Evolutionary conservation across 805 yeast genomes (phyloP).

Genomic region (Saturnispora saitoi): DNA sequence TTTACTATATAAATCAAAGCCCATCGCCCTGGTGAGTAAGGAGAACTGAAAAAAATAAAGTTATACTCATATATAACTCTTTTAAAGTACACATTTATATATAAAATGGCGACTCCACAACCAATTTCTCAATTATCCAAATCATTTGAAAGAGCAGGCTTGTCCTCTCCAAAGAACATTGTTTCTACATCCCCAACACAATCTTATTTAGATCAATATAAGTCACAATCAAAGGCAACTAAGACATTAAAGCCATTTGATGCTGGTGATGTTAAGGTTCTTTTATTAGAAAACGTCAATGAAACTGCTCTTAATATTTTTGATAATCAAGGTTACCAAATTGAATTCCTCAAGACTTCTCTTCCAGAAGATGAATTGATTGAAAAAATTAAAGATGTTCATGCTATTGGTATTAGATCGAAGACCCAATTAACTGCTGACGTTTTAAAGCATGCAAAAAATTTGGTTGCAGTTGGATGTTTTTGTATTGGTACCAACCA

Average conservation of each 20-base stretch:
- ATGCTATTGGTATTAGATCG: conserved; percentile 96
- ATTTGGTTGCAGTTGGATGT: conserved; percentile 88
- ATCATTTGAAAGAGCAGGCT: conserved; percentile 41
- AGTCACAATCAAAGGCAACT: conserved; percentile 38
- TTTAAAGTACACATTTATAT: too few species aligned
- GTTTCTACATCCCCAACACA: conserved; percentile 77
- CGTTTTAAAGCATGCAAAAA: conserved; percentile 76
- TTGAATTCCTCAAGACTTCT: conserved; percentile 85
- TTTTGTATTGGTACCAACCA: conserved; percentile 99
- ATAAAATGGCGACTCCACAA: conserved; percentile 55
- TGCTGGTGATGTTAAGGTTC: conserved; percentile 88
- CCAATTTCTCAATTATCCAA: conserved; percentile 49
- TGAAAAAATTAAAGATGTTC: conserved; percentile 87
- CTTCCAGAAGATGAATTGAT: conserved; percentile 88
- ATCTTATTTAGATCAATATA: conserved; percentile 53
- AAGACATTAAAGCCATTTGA: conserved; percentile 89
- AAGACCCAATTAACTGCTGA: conserved; percentile 82
- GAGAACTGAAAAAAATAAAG: too few species aligned
- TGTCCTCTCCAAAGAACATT: conserved; percentile 26
- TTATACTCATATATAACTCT: too few species aligned
- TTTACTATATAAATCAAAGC: neutral
- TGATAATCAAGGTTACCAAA: conserved; percentile 89
- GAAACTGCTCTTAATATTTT: conserved; percentile 84
- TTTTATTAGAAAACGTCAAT: conserved; percentile 88
- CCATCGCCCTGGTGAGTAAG: neutral